Percentiles rank a stretch among this genome's conserved stretches.
These are phyloP conservation scores for Lentinula sp. DNA, from an alignment of 768 basidiomycete genomes.

Conservation along the genomic window DNA sequence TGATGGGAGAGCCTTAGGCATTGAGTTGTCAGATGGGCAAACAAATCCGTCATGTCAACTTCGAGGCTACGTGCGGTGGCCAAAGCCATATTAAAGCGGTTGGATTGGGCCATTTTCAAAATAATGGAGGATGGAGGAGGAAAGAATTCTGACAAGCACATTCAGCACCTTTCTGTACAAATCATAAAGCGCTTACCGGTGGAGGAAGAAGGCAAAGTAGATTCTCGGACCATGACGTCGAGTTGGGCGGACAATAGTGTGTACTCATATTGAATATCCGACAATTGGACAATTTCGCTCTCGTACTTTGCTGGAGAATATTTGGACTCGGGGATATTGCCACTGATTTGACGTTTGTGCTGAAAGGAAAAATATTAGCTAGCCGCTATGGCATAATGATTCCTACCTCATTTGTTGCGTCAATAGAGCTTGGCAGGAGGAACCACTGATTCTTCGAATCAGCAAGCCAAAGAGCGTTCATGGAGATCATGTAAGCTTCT, in stretches of 20 bases:
- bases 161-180: constrained; percentile 10
- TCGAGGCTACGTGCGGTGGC: constrained; percentile 66
- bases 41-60: constrained; percentile 85
- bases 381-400: constrained; percentile 10
- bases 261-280: constrained; percentile 76
- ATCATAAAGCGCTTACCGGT: constrained; percentile 45
- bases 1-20: constrained; percentile 72
- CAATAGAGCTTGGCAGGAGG: constrained; percentile 50
- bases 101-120: constrained; percentile 69
- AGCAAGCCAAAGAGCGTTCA: constrained; percentile 82
- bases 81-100: constrained; percentile 76
- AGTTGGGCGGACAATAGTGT: constrained; percentile 72
- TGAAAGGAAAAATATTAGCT: constrained; percentile 22
- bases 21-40: constrained; percentile 68
- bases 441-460: constrained; percentile 83
- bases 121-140: constrained; percentile 62
- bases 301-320: constrained; percentile 58
- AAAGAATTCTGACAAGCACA: constrained; percentile 38
- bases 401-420: constrained; percentile 43
- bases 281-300: constrained; percentile 72
- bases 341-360: constrained; percentile 66
- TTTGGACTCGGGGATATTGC: constrained; percentile 72
- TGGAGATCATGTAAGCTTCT: constrained; percentile 79
- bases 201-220: constrained; percentile 44
- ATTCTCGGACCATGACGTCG: constrained; percentile 65